These are phyloP conservation scores for Eleusine coracana DNA, from an alignment of 176 grass and related monocot genomes.

Conservation along the genomic window DNA sequence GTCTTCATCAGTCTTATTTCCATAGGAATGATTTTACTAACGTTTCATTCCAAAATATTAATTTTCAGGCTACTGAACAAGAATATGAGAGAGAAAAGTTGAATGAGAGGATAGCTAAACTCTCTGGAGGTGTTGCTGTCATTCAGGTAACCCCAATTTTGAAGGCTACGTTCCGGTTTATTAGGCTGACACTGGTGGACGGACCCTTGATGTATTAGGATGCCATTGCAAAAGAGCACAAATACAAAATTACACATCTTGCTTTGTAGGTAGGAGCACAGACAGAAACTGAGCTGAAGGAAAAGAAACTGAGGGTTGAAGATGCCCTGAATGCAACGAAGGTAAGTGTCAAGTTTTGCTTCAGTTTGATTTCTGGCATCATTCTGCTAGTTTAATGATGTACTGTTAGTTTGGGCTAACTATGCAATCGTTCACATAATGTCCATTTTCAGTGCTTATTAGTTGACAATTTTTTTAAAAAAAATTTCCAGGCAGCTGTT, in stretches of 20 bases:
- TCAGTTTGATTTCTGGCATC: background rate
- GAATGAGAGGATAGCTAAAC: slow-evolving; percentile 66
- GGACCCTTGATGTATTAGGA: background rate
- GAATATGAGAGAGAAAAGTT: slow-evolving; percentile 83
- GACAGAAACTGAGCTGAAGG: slow-evolving; percentile 94
- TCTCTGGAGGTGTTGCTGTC: slow-evolving; percentile 76
- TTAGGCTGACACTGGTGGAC: background rate
- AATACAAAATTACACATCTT: background rate
- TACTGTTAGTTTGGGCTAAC: background rate
- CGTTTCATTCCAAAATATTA: background rate
- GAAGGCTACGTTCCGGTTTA: background rate
- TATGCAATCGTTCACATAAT: background rate
- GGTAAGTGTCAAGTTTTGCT: slow-evolving; percentile 43
- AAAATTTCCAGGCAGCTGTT: slow-evolving; percentile 70
- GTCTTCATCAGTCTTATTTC: background rate
- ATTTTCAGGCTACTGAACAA: slow-evolving; percentile 40
- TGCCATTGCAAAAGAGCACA: background rate
- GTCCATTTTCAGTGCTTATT: background rate
- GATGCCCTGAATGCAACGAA: slow-evolving; percentile 94
- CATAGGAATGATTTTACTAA: background rate
- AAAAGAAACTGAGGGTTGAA: slow-evolving; percentile 95
- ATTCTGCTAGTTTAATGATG: background rate
- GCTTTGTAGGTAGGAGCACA: slow-evolving; percentile 79
- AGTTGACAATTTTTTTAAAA: background rate
- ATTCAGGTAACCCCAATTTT: slow-evolving; percentile 47